Evolutionary conservation across 2,329 filamentous ascomycete genomes (phyloP).

Genomic region (Paracamarosporium sp.): DNA sequence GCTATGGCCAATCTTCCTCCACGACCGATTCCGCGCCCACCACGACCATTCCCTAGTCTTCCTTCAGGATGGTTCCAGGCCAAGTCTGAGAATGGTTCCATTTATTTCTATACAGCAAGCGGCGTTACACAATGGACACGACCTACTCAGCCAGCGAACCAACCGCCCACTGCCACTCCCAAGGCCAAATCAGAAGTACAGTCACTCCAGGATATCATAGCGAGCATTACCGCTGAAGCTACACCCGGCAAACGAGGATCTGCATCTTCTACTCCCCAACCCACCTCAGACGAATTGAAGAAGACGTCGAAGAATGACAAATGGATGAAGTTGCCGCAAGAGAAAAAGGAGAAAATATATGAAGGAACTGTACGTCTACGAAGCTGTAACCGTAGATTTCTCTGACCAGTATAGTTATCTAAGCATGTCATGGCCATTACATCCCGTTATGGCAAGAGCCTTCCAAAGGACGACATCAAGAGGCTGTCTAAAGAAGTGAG

Average conservation of each 20-base stretch:
- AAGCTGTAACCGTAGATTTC: background rate
- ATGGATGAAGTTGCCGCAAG: conserved; percentile 72
- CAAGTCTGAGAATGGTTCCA: conserved; percentile 68
- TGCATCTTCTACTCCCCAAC: conserved; percentile 70
- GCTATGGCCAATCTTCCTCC: conserved; percentile 59
- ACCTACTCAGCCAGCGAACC: conserved; percentile 70
- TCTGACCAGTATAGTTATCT: conserved; percentile 66
- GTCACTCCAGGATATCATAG: conserved; percentile 74
- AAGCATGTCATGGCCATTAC: conserved; percentile 85
- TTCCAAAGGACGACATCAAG: conserved; percentile 79
- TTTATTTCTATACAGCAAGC: conserved; percentile 81
- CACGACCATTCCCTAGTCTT: conserved; percentile 65
- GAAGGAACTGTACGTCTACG: conserved; percentile 77
- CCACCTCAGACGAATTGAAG: conserved; percentile 61
- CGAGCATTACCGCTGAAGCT: conserved; percentile 77
- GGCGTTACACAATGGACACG: conserved; percentile 83
- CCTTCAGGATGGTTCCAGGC: conserved; percentile 88
- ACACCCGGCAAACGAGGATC: conserved; percentile 59
- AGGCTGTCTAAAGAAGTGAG: conserved; percentile 68
- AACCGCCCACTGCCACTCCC: conserved; percentile 64
- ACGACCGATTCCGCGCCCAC: conserved; percentile 56
- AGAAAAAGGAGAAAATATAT: conserved; percentile 95
- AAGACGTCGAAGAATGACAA: conserved; percentile 65
- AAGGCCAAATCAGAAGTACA: conserved; percentile 77
- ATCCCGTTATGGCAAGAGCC: conserved; percentile 84